Evolutionary conservation across 192 early-diverging fungal species (phyloP).

Genomic region (Allomyces javanicus): DNA sequence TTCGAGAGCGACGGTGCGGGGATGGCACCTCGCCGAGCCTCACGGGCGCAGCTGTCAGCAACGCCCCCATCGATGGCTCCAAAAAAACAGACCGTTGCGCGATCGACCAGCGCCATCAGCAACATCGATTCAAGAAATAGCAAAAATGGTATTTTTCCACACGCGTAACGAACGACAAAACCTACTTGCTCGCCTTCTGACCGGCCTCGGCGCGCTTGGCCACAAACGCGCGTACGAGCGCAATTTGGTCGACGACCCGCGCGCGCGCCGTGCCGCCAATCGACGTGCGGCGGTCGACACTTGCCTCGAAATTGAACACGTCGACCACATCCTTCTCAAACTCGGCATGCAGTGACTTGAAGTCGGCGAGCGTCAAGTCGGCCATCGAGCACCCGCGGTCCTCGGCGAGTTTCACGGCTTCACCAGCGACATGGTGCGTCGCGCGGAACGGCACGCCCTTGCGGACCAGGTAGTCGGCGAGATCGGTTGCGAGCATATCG

Average conservation of each 20-base stretch:
- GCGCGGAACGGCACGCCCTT: constrained; percentile 97
- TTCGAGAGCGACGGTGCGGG: too few species aligned
- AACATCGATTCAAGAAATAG: too few species aligned
- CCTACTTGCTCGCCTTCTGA: too few species aligned
- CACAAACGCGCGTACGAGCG: constrained; percentile 46
- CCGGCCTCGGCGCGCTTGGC: neutral
- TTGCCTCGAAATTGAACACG: constrained; percentile 80
- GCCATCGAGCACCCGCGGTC: constrained; percentile 52
- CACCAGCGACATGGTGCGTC: constrained; percentile 95
- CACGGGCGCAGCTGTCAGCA: too few species aligned
- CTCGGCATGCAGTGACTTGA: constrained; percentile 61
- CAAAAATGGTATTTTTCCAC: too few species aligned
- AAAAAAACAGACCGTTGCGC: too few species aligned
- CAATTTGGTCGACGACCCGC: constrained; percentile 66
- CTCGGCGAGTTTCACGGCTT: constrained; percentile 83
- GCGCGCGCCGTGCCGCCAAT: constrained; percentile 70
- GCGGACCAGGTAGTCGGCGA: constrained; percentile 95
- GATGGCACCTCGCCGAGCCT: too few species aligned
- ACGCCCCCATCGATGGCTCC: too few species aligned
- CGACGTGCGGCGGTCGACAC: constrained; percentile 72
- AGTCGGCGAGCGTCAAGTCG: constrained; percentile 54
- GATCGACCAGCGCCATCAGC: too few species aligned
- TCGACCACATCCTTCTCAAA: constrained; percentile 65
- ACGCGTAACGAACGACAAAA: too few species aligned
- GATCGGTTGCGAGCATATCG: constrained; percentile 95